A percentile compares a stretch with the other conserved stretches of the same genome.
Evolutionary conservation across 352 stramenopile species (phyloP).

Genomic region (Pythium dissotocum): DNA sequence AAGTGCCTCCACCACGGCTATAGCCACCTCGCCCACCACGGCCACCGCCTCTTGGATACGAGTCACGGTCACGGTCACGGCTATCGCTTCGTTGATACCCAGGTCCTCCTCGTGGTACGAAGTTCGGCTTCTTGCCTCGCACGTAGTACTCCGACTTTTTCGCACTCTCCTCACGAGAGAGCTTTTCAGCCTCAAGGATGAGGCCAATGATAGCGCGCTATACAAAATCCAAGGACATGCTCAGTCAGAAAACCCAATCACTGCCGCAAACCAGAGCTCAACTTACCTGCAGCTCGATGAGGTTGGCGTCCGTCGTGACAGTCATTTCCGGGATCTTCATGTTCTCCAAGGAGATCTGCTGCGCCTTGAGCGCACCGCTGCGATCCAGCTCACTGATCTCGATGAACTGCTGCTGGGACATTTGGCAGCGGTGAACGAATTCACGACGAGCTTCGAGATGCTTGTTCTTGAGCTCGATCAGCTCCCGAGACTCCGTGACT

Average conservation of each 20-base stretch:
- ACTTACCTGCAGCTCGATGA: constrained; percentile 54
- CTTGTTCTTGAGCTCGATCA: constrained; percentile 62
- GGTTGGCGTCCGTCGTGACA: constrained; percentile 48
- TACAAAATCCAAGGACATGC: not conserved
- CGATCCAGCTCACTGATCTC: constrained; percentile 75
- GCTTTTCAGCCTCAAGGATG: constrained; percentile 68
- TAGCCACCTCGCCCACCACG: constrained; percentile 20
- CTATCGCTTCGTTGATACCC: constrained; percentile 17
- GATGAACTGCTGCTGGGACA: constrained; percentile 80
- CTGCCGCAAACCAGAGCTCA: too few relatives aligned
- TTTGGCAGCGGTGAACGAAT: constrained; percentile 65
- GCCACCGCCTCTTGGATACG: constrained; percentile 4
- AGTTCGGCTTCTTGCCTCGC: constrained; percentile 7
- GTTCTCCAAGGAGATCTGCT: constrained; percentile 70
- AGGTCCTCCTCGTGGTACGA: constrained; percentile 4
- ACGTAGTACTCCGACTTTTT: constrained; percentile 17
- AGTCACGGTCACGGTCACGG: constrained; percentile 21
- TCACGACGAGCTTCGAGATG: constrained; percentile 66
- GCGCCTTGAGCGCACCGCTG: constrained; percentile 51
- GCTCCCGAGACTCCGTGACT: constrained; percentile 40
- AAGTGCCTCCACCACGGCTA: constrained; percentile 17
- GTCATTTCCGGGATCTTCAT: constrained; percentile 74
- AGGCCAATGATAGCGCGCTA: constrained; percentile 68
- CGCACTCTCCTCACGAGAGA: constrained; percentile 57
- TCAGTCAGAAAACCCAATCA: too few relatives aligned